Evolutionary conservation across 192 early-diverging fungal species (phyloP).

Genomic region (Coemansia furcata): DNA sequence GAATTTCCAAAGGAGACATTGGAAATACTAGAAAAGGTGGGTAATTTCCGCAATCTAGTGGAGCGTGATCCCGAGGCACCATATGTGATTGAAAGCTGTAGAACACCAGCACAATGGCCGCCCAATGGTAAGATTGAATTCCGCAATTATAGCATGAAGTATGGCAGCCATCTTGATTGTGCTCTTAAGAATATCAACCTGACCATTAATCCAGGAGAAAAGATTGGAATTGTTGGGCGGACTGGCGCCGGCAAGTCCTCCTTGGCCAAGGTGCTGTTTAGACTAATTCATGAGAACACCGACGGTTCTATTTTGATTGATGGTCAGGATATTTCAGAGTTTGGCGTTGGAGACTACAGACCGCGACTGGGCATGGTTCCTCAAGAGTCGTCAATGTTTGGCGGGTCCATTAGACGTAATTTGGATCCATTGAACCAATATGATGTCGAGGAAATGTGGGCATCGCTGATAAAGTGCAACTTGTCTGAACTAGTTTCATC

Average conservation of each 20-base stretch:
- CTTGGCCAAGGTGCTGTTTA: slow-evolving; percentile 57
- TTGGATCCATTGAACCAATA: slow-evolving; percentile 60
- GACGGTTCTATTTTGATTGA: slow-evolving; percentile 68
- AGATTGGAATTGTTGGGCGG: slow-evolving; percentile 56
- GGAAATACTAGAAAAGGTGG: background rate
- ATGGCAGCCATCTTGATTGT: slow-evolving; percentile 8
- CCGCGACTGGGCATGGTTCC: slow-evolving; percentile 50
- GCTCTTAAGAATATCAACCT: slow-evolving; percentile 50
- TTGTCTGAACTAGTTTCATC: background rate
- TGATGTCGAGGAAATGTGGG: slow-evolving; percentile 18
- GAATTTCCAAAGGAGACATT: background rate
- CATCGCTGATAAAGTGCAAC: slow-evolving; percentile 20
- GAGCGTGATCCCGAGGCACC: slow-evolving; percentile 11
- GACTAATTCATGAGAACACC: slow-evolving; percentile 59
- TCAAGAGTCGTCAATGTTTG: slow-evolving; percentile 65
- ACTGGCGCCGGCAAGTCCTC: slow-evolving; percentile 67
- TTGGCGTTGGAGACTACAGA: slow-evolving; percentile 69
- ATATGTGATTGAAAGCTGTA: background rate
- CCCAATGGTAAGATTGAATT: slow-evolving; percentile 24
- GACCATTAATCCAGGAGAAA: slow-evolving; percentile 56
- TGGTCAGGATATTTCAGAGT: slow-evolving; percentile 65
- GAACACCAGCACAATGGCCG: slow-evolving; percentile 23
- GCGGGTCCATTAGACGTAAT: slow-evolving; percentile 61
- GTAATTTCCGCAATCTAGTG: background rate
- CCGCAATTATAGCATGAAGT: slow-evolving; percentile 22